These are phyloP conservation scores for Hanseniaspora pseudoguilliermondii DNA, from an alignment of 805 yeast genomes.

Conservation along the genomic window DNA sequence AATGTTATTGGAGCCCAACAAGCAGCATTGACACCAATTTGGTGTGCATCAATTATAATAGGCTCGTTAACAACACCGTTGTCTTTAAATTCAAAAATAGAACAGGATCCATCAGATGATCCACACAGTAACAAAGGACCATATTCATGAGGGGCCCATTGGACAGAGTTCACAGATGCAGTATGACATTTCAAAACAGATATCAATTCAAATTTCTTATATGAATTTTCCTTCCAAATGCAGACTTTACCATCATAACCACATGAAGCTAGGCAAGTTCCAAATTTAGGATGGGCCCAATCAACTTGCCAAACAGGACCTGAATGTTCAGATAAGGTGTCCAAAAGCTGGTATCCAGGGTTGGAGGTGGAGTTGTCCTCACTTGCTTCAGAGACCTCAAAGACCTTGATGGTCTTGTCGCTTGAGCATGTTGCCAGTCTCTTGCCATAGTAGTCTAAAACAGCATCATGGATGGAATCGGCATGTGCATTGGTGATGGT, in stretches of 20 bases:
- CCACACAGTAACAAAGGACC: conserved; percentile 86
- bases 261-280: conserved; percentile 84
- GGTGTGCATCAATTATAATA: conserved; percentile 55
- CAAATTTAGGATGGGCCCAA: conserved; percentile 99
- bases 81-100: conserved; percentile 81
- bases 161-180: conserved; percentile 86
- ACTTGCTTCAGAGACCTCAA: conserved; percentile 76
- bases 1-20: conserved; percentile 69
- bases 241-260: conserved; percentile 91
- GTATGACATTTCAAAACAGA: conserved; percentile 80
- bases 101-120: conserved; percentile 84
- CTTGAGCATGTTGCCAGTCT: conserved; percentile 92
- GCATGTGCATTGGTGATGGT: conserved; percentile 84
- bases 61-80: conserved; percentile 62
- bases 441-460: conserved; percentile 90
- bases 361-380: conserved; percentile 34
- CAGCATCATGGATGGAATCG: conserved; percentile 92
- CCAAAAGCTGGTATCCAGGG: conserved; percentile 35
- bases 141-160: conserved; percentile 96
- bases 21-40: conserved; percentile 87
- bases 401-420: conserved; percentile 88
- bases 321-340: conserved; percentile 83
- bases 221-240: conserved; percentile 78
- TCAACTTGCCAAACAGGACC: conserved; percentile 98
- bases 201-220: conserved; percentile 68